These are phyloP conservation scores for Anaeromyces robustus DNA, from an alignment of 192 early-diverging fungal species.

Conservation along the genomic window DNA sequence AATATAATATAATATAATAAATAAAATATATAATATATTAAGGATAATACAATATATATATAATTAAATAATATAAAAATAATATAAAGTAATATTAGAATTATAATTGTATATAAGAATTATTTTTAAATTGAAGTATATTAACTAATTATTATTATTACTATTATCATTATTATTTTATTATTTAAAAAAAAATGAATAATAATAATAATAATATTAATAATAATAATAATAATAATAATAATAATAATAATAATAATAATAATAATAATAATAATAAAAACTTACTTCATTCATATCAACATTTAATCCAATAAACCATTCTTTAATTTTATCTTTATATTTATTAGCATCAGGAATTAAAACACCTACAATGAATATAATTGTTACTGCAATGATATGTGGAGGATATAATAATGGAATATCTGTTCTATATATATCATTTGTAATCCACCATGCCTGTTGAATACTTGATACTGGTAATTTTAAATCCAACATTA, in stretches of 20 bases:
- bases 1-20: too few relatives aligned
- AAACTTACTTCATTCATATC: slow-evolving; percentile 45
- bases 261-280: background rate
- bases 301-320: slow-evolving; percentile 70
- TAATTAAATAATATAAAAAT: too few relatives aligned
- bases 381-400: slow-evolving; percentile 65
- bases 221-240: too few relatives aligned
- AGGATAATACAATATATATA: too few relatives aligned
- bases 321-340: slow-evolving; percentile 28
- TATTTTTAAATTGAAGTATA: too few relatives aligned
- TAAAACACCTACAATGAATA: slow-evolving; percentile 48
- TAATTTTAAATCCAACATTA: background rate
- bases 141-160: too few relatives aligned
- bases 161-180: too few relatives aligned
- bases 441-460: slow-evolving; percentile 34
- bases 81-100: too few relatives aligned
- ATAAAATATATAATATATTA: too few relatives aligned
- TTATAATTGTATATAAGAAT: too few relatives aligned
- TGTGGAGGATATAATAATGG: slow-evolving; percentile 76
- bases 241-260: background rate
- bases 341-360: background rate
- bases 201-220: too few relatives aligned
- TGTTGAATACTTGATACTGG: background rate
- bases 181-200: too few relatives aligned
- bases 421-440: slow-evolving; percentile 64